These are phyloP conservation scores for Plasmodium chabaudi DNA, from an alignment of 169 alveolate genomes.

Conservation along the genomic window DNA sequence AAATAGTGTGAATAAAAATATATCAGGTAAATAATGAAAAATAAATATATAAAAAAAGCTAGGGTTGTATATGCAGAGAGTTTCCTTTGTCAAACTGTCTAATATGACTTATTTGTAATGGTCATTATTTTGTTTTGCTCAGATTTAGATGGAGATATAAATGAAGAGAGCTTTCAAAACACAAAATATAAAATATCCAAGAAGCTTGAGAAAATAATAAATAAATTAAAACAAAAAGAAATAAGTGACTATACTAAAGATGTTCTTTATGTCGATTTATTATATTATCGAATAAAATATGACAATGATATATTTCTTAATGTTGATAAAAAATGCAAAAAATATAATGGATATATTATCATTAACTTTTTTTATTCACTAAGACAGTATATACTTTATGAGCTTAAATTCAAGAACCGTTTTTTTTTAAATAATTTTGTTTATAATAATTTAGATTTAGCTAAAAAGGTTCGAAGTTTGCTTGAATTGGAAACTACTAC, in stretches of 20 bases:
- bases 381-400: constrained; percentile 54
- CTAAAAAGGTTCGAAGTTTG: not conserved
- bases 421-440: constrained; percentile 30
- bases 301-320: constrained; percentile 38
- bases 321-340: not conserved
- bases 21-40: not conserved
- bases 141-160: not conserved
- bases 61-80: not conserved
- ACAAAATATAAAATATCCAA: constrained; percentile 20
- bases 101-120: not conserved
- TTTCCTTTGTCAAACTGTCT: not conserved
- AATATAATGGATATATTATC: constrained; percentile 51
- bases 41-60: not conserved
- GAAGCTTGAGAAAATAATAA: constrained; percentile 23
- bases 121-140: not conserved
- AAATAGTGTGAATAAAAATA: constrained; percentile 9
- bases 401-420: constrained; percentile 16
- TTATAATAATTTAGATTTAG: constrained; percentile 3
- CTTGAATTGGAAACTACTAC: not conserved
- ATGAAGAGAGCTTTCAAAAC: not conserved
- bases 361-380: constrained; percentile 50
- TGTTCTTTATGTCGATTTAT: constrained; percentile 26
- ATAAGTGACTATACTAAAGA: constrained; percentile 5
- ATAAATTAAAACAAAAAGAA: constrained; percentile 18
- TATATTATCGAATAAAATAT: constrained; percentile 44